phyloP scores from a whole-genome alignment of 768 basidiomycete genomes.

The Hydnomerulius pinastri region DNA sequence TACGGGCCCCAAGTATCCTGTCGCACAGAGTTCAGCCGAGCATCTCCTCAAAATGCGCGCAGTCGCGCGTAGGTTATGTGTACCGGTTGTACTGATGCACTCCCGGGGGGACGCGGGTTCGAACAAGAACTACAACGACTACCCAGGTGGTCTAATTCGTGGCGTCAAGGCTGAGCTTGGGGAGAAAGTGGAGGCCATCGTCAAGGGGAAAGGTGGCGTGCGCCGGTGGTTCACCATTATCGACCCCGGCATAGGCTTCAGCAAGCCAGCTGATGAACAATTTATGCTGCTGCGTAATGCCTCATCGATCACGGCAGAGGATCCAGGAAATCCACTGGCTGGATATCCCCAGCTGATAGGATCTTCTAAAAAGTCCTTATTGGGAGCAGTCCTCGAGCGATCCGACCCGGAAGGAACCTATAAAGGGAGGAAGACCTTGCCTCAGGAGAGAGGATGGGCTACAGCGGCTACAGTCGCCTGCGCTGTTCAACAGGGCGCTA shows the following conservation, averaged over 20 bases:
- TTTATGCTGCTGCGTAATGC: conserved; percentile 61
- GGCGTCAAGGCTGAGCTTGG: conserved; percentile 77
- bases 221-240: conserved; percentile 86
- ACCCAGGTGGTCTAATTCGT: conserved; percentile 54
- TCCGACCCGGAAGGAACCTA: conserved; percentile 40
- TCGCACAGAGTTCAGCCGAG: conserved; percentile 32
- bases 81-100: conserved; percentile 93
- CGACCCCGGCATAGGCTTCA: conserved; percentile 95
- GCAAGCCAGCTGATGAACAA: conserved; percentile 80
- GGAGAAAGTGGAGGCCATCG: conserved; percentile 59
- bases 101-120: conserved; percentile 80
- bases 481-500: conserved; percentile 71
- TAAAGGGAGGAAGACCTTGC: conserved; percentile 53
- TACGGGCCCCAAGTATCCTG: conserved; percentile 58
- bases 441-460: conserved; percentile 72
- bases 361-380: conserved; percentile 80
- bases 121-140: conserved; percentile 64
- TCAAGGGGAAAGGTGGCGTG: conserved; percentile 70
- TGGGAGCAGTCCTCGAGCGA: conserved; percentile 63
- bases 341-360: conserved; percentile 76
- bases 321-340: conserved; percentile 47
- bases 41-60: conserved; percentile 62
- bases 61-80: conserved; percentile 61
- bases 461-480: conserved; percentile 78
- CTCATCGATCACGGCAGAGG: conserved; percentile 46